phyloP scores from a whole-genome alignment of 768 basidiomycete species.

The Tylopilus subfusipes region DNA sequence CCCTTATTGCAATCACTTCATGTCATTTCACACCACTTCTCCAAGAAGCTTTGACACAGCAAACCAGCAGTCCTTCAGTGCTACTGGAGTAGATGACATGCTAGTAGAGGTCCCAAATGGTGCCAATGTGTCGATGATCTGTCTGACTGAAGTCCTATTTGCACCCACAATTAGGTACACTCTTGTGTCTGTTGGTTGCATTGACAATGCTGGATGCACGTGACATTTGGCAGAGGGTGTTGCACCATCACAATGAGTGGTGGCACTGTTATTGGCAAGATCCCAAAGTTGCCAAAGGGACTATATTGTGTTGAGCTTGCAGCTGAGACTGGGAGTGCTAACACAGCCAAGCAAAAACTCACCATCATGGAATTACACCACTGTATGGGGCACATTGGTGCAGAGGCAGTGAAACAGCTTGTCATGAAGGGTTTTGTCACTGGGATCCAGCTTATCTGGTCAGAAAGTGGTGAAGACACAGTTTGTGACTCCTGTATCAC shows the following conservation, averaged over 20 bases:
- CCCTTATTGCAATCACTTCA: not conserved
- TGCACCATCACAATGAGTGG: not conserved
- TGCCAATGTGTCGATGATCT: too few relatives aligned
- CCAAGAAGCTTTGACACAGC: not conserved
- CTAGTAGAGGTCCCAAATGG: too few relatives aligned
- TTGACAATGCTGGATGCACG: not conserved
- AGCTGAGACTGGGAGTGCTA: not conserved
- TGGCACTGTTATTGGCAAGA: not conserved
- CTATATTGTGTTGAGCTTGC: not conserved
- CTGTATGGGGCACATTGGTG: not conserved
- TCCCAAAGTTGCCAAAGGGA: not conserved
- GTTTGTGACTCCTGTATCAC: not conserved
- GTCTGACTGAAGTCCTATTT: too few relatives aligned
- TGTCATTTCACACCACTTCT: not conserved
- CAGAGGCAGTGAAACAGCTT: too few relatives aligned
- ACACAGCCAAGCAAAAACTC: not conserved
- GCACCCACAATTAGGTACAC: not conserved
- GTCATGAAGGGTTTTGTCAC: too few relatives aligned
- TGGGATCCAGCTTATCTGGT: not conserved
- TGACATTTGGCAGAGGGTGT: not conserved
- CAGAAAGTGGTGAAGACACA: not conserved
- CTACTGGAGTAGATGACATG: not conserved
- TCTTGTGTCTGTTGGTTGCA: not conserved
- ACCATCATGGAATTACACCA: not conserved
- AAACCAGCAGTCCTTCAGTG: not conserved